Percentiles rank a stretch among this genome's conserved stretches.
phyloP scores from a whole-genome alignment of 352 stramenopile genomes.

The Globisporangium nagaii region DNA sequence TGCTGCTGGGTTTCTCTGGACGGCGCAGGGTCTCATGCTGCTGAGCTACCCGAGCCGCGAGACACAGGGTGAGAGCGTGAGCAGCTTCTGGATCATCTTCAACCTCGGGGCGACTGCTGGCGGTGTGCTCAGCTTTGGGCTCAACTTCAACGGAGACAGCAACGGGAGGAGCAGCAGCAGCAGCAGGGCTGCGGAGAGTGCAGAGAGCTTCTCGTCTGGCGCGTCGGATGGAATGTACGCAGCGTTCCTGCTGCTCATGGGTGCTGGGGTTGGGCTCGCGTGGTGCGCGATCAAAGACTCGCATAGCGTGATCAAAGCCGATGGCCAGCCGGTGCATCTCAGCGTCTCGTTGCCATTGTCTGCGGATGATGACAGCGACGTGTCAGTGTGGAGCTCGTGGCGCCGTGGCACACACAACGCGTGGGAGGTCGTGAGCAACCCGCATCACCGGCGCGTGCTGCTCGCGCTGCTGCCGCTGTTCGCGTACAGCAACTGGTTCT shows the following conservation, averaged over 20 bases:
- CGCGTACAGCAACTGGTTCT: conserved; percentile 63
- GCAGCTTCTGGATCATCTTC: conserved; percentile 80
- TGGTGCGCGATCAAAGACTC: conserved; percentile 31
- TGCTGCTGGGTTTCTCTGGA: conserved; percentile 72
- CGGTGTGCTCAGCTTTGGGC: conserved; percentile 54
- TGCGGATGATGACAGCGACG: background rate
- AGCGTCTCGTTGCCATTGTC: no score
- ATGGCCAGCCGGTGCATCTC: conserved; percentile 8
- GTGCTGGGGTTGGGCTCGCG: conserved; percentile 32
- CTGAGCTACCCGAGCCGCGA: conserved; percentile 43
- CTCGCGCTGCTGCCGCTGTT: conserved; percentile 38
- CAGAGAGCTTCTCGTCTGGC: background rate
- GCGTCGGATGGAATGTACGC: conserved; percentile 38
- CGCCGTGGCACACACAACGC: background rate
- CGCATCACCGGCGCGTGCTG: conserved; percentile 5
- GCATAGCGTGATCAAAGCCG: conserved; percentile 16
- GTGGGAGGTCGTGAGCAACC: background rate
- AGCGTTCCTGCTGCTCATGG: conserved; percentile 55
- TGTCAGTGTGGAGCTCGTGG: background rate
- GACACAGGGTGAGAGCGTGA: conserved; percentile 50
- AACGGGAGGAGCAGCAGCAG: conserved; percentile 5
- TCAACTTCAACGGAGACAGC: conserved; percentile 24
- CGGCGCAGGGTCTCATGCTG: conserved; percentile 61
- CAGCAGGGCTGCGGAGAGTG: background rate
- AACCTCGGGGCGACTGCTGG: conserved; percentile 61